These are phyloP conservation scores for Hymenochaete sp. DNA, from an alignment of 1,284 basidiomycete species.

Conservation along the genomic window DNA sequence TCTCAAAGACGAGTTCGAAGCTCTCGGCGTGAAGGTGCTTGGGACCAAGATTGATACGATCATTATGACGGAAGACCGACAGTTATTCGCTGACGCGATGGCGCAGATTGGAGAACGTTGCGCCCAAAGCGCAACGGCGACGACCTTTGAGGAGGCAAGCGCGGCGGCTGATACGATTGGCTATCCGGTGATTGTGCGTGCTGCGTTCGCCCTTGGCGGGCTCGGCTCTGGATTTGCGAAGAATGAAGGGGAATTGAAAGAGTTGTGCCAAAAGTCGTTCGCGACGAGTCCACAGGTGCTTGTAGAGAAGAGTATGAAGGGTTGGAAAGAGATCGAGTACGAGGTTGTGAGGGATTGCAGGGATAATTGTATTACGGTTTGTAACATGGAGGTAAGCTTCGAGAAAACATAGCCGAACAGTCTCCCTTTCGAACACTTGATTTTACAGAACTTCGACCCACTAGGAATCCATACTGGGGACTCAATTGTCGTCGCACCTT, in stretches of 20 bases:
- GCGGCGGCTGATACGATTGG: conserved; percentile 82
- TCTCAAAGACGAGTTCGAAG: conserved; percentile 95
- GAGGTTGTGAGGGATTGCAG: conserved; percentile 98
- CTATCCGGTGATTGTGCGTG: conserved; percentile 96
- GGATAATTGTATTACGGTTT: conserved; percentile 97
- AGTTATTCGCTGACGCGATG: conserved; percentile 95
- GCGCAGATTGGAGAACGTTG: conserved; percentile 96
- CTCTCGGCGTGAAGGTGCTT: conserved; percentile 88
- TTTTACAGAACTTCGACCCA: conserved; percentile 88
- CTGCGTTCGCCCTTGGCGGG: conserved; percentile 93
- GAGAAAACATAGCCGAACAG: not conserved
- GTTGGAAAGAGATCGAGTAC: conserved; percentile 99
- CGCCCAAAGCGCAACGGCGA: conserved; percentile 97
- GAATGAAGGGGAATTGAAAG: conserved; percentile 79
- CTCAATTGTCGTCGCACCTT: conserved; percentile 98
- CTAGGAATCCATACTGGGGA: conserved; percentile 98
- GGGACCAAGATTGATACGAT: conserved; percentile 97
- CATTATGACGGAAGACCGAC: conserved; percentile 94
- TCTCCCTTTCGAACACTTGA: not conserved
- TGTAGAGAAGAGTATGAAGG: conserved; percentile 99
- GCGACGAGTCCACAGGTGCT: conserved; percentile 96
- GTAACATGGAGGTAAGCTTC: conserved; percentile 92
- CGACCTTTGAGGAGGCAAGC: conserved; percentile 87
- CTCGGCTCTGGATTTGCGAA: conserved; percentile 93
- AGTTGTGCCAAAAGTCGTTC: conserved; percentile 89